Evolutionary conservation across 1,284 basidiomycete species (phyloP).

Genomic region (Schizophyllum commune): DNA sequence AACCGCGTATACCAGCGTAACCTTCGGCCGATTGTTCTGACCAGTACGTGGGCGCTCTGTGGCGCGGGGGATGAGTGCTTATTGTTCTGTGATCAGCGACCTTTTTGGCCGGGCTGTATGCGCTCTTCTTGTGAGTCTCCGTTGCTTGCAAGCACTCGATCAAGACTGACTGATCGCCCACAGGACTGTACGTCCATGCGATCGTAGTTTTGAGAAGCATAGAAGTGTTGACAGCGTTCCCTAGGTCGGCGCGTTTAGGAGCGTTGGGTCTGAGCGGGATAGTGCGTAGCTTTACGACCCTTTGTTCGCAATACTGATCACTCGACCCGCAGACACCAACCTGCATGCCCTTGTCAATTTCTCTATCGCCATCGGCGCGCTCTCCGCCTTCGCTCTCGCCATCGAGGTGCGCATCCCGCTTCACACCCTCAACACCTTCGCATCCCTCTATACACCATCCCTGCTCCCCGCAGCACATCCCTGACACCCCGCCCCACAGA

Average conservation of each 20-base stretch:
- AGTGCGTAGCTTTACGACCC: conserved; percentile 30
- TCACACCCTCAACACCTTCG: not conserved
- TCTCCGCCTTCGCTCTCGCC: conserved; percentile 42
- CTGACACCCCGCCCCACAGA: conserved; percentile 11
- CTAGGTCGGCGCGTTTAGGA: conserved; percentile 55
- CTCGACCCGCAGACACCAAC: conserved; percentile 27
- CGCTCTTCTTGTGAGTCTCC: conserved; percentile 48
- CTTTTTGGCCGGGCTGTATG: conserved; percentile 46
- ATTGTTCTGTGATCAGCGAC: conserved; percentile 26
- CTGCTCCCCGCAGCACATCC: not conserved
- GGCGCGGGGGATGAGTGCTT: not conserved
- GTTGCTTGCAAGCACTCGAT: not conserved
- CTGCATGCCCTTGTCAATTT: conserved; percentile 44
- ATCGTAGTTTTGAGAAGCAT: not conserved
- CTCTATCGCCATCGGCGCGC: conserved; percentile 50
- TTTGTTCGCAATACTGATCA: not conserved
- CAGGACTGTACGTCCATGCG: conserved; percentile 38
- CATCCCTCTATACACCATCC: not conserved
- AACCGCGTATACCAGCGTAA: conserved; percentile 44
- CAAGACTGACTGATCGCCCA: conserved; percentile 18
- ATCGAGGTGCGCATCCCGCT: conserved; percentile 35
- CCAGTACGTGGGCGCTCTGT: conserved; percentile 32
- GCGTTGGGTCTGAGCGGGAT: conserved; percentile 36
- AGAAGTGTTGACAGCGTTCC: not conserved
- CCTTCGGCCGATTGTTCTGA: conserved; percentile 49